These are phyloP conservation scores for Pseudogymnoascus sp. DNA, from an alignment of 2,329 filamentous ascomycete species.

Conservation along the genomic window DNA sequence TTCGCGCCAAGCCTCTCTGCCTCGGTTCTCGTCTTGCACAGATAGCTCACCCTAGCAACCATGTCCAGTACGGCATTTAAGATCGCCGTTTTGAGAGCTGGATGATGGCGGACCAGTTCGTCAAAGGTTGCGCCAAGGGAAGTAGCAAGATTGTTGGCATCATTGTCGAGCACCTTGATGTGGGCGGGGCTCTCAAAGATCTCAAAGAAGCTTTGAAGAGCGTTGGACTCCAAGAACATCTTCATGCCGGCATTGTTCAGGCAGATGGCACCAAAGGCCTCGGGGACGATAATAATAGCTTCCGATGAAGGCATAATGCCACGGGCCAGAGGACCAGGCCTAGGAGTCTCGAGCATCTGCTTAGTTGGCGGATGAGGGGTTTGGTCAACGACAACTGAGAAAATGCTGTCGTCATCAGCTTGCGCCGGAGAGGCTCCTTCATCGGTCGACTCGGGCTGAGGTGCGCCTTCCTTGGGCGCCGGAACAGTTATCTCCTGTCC, in stretches of 20 bases:
- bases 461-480: constrained; percentile 17
- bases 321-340: constrained; percentile 43
- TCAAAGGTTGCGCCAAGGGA: constrained; percentile 81
- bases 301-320: constrained; percentile 84
- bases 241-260: constrained; percentile 81
- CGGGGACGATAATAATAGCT: constrained; percentile 77
- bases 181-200: constrained; percentile 94
- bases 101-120: constrained; percentile 89
- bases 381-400: constrained; percentile 21
- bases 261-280: constrained; percentile 87
- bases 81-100: constrained; percentile 69
- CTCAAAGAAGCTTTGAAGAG: constrained; percentile 80
- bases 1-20: constrained; percentile 68
- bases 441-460: constrained; percentile 24
- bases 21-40: constrained; percentile 63
- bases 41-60: constrained; percentile 68
- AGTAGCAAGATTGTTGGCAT: constrained; percentile 58
- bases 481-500: constrained; percentile 31
- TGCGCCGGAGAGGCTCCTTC: constrained; percentile 21
- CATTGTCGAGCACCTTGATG: constrained; percentile 71
- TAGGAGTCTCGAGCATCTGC: constrained; percentile 39
- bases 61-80: constrained; percentile 81
- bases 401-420: constrained; percentile 23
- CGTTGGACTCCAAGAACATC: constrained; percentile 74
- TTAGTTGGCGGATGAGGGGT: constrained; percentile 45